Evolutionary conservation across 2,329 filamentous ascomycete species (phyloP), one percentile per base, ranked within the genome.

Genomic region (Nemania sp.): DNA sequence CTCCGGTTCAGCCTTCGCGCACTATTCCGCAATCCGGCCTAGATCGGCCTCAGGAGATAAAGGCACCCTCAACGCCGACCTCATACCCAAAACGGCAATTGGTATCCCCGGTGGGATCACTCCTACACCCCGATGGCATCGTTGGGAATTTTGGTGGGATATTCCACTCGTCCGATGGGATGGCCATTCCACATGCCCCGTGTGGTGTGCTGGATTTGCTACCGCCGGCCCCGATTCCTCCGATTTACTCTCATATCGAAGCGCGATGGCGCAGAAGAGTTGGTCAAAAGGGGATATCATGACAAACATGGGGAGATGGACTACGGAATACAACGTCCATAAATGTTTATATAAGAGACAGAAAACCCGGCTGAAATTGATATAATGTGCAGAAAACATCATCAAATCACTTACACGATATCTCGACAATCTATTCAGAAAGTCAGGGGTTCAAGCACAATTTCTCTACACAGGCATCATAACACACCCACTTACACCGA

Each of bases 21-120:
- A n/a, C n/a, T n/a, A 41, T 41, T 23, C 20, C 39, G 22, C n/a
- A 26, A n/a, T n/a, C 17, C 11, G 19, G 30, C 12, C 36, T 20
- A 41, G 31, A 48, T 26, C 36, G 34, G 52, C 30, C 19, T 28
- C 46, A 20, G 50, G 50, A 54, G 40, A 40, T 49, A 49, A 39
- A n/a, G 4, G 12, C 14, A 49, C 11, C 12, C 45, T 26, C 45
- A 40, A 40, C 19, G 1, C 46, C 41, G 45, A 42, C 22, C 19
- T 17, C 19, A 33, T 47, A 14, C 55, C 55, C 17, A 57, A 57
- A 47, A 37, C 37, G 42, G 55, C 49, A 57, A 51, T 48, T 6
- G 26, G 14, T 57, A 57, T 51, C 51, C 33, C 55, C 55, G 50
- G 15, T 12, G 6, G 14, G 15, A 33, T 19, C 22, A 8, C 5